These are phyloP conservation scores for Albatrellus ellisii DNA, from an alignment of 768 basidiomycete genomes.

Conservation along the genomic window DNA sequence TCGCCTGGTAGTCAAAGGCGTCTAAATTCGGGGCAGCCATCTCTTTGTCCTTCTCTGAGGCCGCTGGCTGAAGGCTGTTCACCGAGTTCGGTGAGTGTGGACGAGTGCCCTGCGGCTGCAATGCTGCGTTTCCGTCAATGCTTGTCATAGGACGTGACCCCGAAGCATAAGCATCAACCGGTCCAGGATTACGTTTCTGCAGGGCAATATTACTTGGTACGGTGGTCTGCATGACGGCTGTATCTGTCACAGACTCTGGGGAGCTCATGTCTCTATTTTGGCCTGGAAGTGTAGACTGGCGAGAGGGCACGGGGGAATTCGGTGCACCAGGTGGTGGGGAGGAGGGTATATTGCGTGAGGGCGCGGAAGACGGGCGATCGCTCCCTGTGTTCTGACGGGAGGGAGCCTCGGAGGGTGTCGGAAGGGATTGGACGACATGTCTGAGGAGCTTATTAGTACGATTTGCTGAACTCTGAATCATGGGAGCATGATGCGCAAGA, in stretches of 20 bases:
- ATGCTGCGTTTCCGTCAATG: neutral
- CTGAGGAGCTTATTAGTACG: conserved; percentile 79
- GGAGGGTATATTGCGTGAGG: conserved; percentile 25
- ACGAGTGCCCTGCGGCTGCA: neutral
- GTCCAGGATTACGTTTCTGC: conserved; percentile 10
- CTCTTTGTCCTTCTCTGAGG: conserved; percentile 1
- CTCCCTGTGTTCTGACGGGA: conserved; percentile 19
- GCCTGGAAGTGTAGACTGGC: conserved; percentile 32
- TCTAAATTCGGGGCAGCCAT: conserved; percentile 31
- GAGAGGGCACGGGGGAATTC: conserved; percentile 27
- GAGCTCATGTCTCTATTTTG: conserved; percentile 29
- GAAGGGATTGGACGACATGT: conserved; percentile 76
- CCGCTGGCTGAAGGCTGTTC: neutral
- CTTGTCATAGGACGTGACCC: neutral
- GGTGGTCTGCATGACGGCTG: conserved; percentile 17
- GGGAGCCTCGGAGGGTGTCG: conserved; percentile 47
- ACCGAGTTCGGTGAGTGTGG: conserved; percentile 1
- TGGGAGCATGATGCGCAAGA: conserved; percentile 79
- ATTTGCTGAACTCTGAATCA: conserved; percentile 79
- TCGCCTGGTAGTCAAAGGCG: conserved; percentile 83
- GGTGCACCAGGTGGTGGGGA: conserved; percentile 42
- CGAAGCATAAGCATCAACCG: conserved; percentile 1
- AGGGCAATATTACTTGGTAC: conserved; percentile 13
- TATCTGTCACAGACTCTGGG: conserved; percentile 30
- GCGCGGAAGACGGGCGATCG: conserved; percentile 15